Evolutionary conservation across 352 stramenopile genomes (phyloP).

Genomic region (Phytophthora boehmeriae): DNA sequence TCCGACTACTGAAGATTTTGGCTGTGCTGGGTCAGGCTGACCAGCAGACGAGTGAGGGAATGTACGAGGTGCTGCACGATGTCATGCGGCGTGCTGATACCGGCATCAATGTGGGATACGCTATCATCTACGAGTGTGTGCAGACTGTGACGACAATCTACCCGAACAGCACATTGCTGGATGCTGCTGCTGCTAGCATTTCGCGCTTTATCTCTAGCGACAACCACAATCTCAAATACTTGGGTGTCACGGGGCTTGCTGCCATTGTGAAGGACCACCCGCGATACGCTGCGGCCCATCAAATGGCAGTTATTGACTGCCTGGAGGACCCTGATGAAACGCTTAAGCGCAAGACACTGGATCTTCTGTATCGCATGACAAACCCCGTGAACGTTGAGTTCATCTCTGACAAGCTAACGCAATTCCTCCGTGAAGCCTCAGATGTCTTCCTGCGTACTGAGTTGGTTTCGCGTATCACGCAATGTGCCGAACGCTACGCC

Average conservation of each 20-base stretch:
- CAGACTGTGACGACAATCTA: conserved; percentile 99
- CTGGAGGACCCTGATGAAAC: conserved; percentile 99
- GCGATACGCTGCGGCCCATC: conserved; percentile 98
- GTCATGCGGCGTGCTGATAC: conserved; percentile 99
- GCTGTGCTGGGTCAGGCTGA: conserved; percentile 95
- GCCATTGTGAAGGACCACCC: conserved; percentile 97
- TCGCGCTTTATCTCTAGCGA: conserved; percentile 95
- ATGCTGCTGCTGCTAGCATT: conserved; percentile 93
- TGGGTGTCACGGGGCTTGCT: conserved; percentile 98
- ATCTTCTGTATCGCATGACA: conserved; percentile 97
- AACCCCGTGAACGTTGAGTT: conserved; percentile 99
- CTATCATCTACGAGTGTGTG: conserved; percentile 99
- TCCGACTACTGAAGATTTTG: conserved; percentile 97
- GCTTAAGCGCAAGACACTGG: conserved; percentile 98
- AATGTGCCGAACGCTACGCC: conserved; percentile 97
- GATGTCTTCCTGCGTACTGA: conserved; percentile 98
- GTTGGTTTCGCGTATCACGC: conserved; percentile 97
- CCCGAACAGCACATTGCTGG: conserved; percentile 97
- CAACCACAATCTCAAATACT: conserved; percentile 99
- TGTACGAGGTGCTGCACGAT: conserved; percentile 99
- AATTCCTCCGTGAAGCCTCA: conserved; percentile 94
- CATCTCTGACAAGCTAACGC: conserved; percentile 98
- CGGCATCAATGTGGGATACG: conserved; percentile 99
- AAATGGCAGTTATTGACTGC: conserved; percentile 99
- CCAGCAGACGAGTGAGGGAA: conserved; percentile 95